Evolutionary conservation across 2,329 filamentous ascomycete genomes (phyloP).

Genomic region (Monilinia polystroma): DNA sequence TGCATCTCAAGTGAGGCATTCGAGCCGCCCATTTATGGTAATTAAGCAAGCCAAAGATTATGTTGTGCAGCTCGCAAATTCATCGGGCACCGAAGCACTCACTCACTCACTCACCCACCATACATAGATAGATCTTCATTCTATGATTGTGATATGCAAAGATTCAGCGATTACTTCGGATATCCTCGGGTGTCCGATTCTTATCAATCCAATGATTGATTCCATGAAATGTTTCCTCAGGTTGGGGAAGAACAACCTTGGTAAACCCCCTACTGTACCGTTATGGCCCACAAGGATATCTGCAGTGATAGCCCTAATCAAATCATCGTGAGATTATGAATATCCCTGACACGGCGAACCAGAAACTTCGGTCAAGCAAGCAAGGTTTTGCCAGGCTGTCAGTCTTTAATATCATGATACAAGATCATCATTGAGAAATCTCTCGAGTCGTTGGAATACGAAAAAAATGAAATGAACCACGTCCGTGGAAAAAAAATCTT

Average conservation of each 20-base stretch:
- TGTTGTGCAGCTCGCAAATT: neutral
- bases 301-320: slow-evolving; percentile 3
- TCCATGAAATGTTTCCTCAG: neutral
- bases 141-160: slow-evolving; percentile 12
- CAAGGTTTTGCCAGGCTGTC: neutral
- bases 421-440: slow-evolving; percentile 6
- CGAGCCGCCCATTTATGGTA: neutral
- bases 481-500: neutral
- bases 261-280: neutral
- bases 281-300: neutral
- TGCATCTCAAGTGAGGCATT: neutral
- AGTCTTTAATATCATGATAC: neutral
- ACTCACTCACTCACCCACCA: neutral
- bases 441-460: neutral
- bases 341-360: slow-evolving; percentile 1
- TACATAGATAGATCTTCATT: neutral
- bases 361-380: slow-evolving; percentile 7
- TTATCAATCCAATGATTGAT: slow-evolving; percentile 9
- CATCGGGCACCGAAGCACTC: neutral
- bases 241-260: neutral
- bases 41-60: neutral
- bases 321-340: neutral
- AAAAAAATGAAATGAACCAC: neutral
- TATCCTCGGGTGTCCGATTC: neutral
- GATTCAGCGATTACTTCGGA: neutral